These are phyloP conservation scores for Fusarium armeniacum DNA, from an alignment of 2,329 filamentous ascomycete genomes.

Conservation along the genomic window DNA sequence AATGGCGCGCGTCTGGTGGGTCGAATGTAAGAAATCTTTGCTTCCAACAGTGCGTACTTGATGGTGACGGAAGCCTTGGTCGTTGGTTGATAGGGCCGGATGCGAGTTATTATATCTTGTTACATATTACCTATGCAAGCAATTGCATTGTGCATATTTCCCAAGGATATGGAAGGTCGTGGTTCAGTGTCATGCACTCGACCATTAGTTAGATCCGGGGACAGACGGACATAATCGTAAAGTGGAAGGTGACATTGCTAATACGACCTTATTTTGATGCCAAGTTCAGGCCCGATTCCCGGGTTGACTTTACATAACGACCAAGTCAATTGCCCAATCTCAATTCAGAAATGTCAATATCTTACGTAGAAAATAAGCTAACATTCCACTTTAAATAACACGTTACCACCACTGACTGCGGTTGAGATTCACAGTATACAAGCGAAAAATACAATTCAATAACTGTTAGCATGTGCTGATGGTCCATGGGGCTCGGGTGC, in stretches of 20 bases:
- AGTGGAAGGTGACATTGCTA: not conserved
- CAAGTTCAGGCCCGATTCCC: not conserved
- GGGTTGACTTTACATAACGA: not conserved
- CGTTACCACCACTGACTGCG: not conserved
- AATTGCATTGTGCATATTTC: not conserved
- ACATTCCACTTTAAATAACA: constrained; percentile 2
- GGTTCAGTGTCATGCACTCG: not conserved
- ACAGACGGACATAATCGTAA: not conserved
- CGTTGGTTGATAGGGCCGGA: too few relatives aligned
- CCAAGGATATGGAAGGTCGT: not conserved
- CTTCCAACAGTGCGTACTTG: not conserved
- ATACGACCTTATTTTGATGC: constrained; percentile 3
- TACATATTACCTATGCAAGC: not conserved
- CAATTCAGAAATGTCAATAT: not conserved
- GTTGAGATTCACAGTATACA: not conserved
- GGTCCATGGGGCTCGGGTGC: not conserved
- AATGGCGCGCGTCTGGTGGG: constrained; percentile 21
- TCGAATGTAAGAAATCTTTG: not conserved
- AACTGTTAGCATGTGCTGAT: not conserved
- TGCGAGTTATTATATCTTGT: not conserved
- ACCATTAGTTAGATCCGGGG: not conserved
- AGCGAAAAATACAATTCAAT: not conserved
- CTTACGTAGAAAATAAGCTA: not conserved
- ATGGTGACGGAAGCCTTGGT: not conserved
- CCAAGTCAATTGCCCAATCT: not conserved